phyloP scores from a whole-genome alignment of 208 protist genomes.

The Leishmania gerbilli region DNA sequence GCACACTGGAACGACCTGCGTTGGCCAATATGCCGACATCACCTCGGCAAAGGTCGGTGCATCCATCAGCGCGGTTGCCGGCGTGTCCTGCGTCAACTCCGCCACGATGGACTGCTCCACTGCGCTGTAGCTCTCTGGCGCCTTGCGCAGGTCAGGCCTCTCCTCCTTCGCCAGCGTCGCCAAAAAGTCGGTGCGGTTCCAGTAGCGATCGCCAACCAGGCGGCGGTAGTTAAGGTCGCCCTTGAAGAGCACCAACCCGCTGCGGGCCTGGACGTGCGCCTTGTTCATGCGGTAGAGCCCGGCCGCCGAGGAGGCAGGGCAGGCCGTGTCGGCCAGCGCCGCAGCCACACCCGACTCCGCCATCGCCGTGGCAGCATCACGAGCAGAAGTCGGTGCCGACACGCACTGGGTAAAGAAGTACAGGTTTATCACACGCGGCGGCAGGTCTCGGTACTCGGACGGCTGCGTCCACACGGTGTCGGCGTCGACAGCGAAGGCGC shows the following conservation, averaged over 20 bases:
- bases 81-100: conserved; percentile 64
- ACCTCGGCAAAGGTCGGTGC: conserved; percentile 55
- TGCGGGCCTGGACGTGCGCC: conserved; percentile 36
- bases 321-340: conserved; percentile 10
- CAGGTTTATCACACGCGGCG: conserved; percentile 76
- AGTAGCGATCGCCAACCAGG: conserved; percentile 90
- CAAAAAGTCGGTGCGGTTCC: conserved; percentile 64
- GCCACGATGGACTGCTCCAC: conserved; percentile 28
- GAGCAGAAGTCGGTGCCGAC: conserved; percentile 8
- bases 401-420: conserved; percentile 82
- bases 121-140: conserved; percentile 16
- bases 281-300: conserved; percentile 53
- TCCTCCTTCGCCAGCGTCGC: conserved; percentile 35
- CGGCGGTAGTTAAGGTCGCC: conserved; percentile 92
- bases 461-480: conserved; percentile 87
- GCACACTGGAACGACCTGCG: conserved; percentile 63
- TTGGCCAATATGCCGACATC: conserved; percentile 77
- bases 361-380: conserved; percentile 10
- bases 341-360: conserved; percentile 6
- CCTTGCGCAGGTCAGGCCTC: conserved; percentile 18
- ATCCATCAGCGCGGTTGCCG: conserved; percentile 30
- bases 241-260: conserved; percentile 85
- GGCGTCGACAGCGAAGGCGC: conserved; percentile 56
- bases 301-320: conserved; percentile 12
- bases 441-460: conserved; percentile 86